These are phyloP conservation scores for Fonsecaea erecta DNA, from an alignment of 2,329 filamentous ascomycete genomes.

Conservation along the genomic window DNA sequence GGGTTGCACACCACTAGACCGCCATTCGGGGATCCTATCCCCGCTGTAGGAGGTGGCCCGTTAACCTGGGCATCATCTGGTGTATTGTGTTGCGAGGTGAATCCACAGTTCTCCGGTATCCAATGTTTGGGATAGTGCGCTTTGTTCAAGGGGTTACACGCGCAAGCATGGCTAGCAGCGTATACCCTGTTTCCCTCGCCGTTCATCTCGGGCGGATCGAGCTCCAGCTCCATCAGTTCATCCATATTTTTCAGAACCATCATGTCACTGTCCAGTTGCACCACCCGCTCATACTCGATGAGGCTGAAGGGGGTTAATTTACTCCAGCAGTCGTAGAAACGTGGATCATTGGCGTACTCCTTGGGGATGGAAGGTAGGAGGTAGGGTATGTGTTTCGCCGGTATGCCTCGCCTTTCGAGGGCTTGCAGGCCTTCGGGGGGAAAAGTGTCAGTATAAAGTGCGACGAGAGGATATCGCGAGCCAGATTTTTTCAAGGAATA, in stretches of 20 bases:
- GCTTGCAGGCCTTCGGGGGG: conserved; percentile 70
- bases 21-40: conserved; percentile 64
- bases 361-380: conserved; percentile 68
- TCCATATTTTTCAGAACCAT: conserved; percentile 84
- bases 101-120: conserved; percentile 65
- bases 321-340: conserved; percentile 90
- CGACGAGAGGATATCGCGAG: conserved; percentile 77
- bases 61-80: conserved; percentile 57
- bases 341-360: conserved; percentile 75
- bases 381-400: conserved; percentile 71
- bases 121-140: conserved; percentile 76
- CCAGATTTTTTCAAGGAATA: conserved; percentile 70
- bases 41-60: conserved; percentile 56
- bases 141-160: conserved; percentile 81
- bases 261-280: conserved; percentile 90
- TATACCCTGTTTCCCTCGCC: conserved; percentile 69
- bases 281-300: conserved; percentile 75
- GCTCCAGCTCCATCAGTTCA: conserved; percentile 81
- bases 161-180: conserved; percentile 81
- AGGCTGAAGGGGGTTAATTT: conserved; percentile 82
- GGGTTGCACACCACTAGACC: conserved; percentile 67
- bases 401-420: conserved; percentile 71
- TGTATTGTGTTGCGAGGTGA: conserved; percentile 60
- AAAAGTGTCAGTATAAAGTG: conserved; percentile 80
- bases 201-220: conserved; percentile 62